Base-by-base conservation (phyloP, 2,329 filamentous ascomycete species). In the Diplodia sapinea region DNA sequence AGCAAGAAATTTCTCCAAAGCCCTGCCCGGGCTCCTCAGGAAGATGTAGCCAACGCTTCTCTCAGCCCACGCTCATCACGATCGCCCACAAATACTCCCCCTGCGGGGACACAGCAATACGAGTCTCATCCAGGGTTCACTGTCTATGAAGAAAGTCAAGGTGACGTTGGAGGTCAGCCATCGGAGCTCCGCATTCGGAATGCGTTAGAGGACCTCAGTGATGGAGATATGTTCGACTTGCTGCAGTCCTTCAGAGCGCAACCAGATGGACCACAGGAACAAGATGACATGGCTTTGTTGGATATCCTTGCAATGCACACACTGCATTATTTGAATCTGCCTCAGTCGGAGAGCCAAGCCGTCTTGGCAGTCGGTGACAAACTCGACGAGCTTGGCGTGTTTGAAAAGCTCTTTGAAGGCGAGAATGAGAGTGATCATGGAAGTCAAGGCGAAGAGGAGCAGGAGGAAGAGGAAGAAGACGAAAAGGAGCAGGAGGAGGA, bases 261-360 rank as follows among this genome's bases (percentile, higher is more conserved):
- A 11, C 66, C 66, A 0, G 15, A 8, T 3, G 66, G 50, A 3
- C 66, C 57, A 40, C 12, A 43, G 3, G 66, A 67, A 20, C n/a
- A 15, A 9, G 33, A 50, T 9, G 36, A n/a, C 15, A 38, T 50
- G 49, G 12, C 9, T 33, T 17, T 31, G 17, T 12, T 6, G 15
- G 66, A 67, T n/a, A 26, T 36, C 20, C 23, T 62, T 29, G 26
- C 47, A 6, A 63, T 67, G 50, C 66, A 62, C 12, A 55, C 57
- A 17, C 2, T 63, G 17, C 36, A 63, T 20, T 43, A 55, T 7
- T 13, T 56, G 29, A 31, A 33, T 4, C 40, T 26, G 4, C 4
- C 17, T 3, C 26, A 33, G 3, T 11, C 33, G 17, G 17, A 38
- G 8, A 56, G 26, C 11, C 26, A 54, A 36, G 66, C 47, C 15